Base-by-base conservation (phyloP, 441 rosid genomes). In the Populus hybrid region DNA sequence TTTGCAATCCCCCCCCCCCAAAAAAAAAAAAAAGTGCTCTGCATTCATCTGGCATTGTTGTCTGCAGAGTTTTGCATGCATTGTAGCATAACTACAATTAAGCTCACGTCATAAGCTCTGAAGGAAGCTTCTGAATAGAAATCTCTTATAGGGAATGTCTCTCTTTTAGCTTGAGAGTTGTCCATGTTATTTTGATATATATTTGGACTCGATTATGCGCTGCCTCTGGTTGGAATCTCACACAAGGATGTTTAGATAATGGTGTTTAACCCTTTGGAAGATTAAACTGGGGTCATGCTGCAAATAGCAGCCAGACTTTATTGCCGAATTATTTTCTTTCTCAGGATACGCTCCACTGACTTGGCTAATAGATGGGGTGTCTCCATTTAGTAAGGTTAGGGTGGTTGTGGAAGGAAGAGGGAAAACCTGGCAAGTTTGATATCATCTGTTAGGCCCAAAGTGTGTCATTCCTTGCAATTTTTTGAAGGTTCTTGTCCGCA, bases 71-170 rank as follows among this genome's bases (percentile, higher is more conserved):
- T 14, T 57, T 35, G 3, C 71, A 67, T 67, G 50, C 12, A 8
- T 30, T n/a, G 66, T 63, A 75, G 20, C 61, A 40, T 65, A 1
- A 26, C 20, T 24, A 11, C 28, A 66, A 12, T 24, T 65, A 20
- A 32, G 11, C 24, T 67, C 50, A 5, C 32, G n/a, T 69, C 34
- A 6, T 26, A 40, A 67, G 11, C 50, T 69, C 14, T 70, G 12
- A 5, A 35, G 69, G 74, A 70, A 59, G 69, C 61, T 63, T 21
- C 32, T 71, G 32, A n/a, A 38, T 72, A 8, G 32, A 76, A n/a
- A 21, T 3, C 71, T 64, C 71, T 64, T 35, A 53, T 38, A 36
- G 38, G 46, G 21, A 57, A 57, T 20, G 63, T 57, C 23, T 20
- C 21, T 57, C 21, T 57, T 18, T 57, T 57, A 57, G 63, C 63